Conservation (phyloP, 2,329 filamentous ascomycete species). For the Colletotrichum sp. region DNA sequence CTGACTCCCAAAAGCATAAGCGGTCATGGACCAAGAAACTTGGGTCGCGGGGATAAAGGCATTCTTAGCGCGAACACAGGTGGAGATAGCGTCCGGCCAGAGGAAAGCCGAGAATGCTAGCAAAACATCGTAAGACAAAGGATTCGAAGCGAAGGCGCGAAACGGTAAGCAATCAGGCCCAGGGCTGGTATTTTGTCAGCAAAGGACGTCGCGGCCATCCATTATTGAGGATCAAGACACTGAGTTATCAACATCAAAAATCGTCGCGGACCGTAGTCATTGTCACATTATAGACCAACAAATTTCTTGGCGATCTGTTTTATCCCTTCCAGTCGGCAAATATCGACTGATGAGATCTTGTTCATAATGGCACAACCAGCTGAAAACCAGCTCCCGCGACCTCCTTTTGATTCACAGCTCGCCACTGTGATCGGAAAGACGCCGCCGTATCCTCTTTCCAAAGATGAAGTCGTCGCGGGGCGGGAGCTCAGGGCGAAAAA, state of each 20-base stretch:
- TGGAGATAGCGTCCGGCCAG: neutral
- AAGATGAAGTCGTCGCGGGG: neutral
- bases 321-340: neutral
- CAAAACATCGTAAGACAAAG: neutral
- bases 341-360: neutral
- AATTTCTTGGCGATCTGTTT: neutral
- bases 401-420: conserved; percentile 1
- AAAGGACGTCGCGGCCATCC: neutral
- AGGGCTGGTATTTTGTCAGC: neutral
- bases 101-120: neutral
- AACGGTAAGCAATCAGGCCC: neutral
- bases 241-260: neutral
- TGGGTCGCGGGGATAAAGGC: neutral
- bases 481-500: neutral
- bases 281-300: neutral
- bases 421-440: neutral
- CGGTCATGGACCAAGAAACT: neutral
- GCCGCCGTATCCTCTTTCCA: neutral
- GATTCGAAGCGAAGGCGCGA: neutral
- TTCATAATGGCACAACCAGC: neutral
- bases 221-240: neutral
- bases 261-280: neutral
- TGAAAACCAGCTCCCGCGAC: neutral
- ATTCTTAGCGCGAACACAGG: neutral
- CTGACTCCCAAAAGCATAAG: neutral